Evolutionary conservation across 202 grass and related monocot genomes (phyloP).

Genomic region (Dendrocalamus latiflorus): DNA sequence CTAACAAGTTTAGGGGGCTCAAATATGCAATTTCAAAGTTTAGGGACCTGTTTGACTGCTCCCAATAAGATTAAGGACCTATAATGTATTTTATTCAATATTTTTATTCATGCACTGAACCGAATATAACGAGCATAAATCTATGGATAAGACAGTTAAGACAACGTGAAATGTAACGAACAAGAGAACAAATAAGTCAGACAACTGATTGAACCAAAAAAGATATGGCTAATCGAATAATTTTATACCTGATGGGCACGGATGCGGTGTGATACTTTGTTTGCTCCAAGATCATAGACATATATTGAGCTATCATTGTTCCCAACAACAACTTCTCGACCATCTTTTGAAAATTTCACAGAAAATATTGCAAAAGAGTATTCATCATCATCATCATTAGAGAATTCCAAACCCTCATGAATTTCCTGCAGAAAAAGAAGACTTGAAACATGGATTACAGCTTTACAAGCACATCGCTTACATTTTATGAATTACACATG

Average conservation of each 20-base stretch:
- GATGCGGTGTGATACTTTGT: slow-evolving; percentile 60
- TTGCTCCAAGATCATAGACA: slow-evolving; percentile 86
- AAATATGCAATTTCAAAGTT: too few relatives aligned
- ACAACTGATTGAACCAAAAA: slow-evolving; percentile 7
- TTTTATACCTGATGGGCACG: slow-evolving; percentile 69
- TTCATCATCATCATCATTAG: slow-evolving; percentile 31
- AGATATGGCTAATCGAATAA: not conserved
- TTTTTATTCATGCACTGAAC: not conserved
- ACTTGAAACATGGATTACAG: slow-evolving; percentile 10
- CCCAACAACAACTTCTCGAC: slow-evolving; percentile 76
- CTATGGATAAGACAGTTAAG: not conserved
- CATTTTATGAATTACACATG: not conserved
- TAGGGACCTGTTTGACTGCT: too few relatives aligned
- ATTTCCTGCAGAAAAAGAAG: slow-evolving; percentile 56
- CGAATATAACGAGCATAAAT: not conserved
- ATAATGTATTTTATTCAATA: too few relatives aligned
- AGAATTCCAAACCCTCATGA: slow-evolving; percentile 74
- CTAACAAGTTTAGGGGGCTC: too few relatives aligned
- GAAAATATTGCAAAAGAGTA: slow-evolving; percentile 76
- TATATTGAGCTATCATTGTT: slow-evolving; percentile 68
- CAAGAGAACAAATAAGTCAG: not conserved
- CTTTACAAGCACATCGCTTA: not conserved
- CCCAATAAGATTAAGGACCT: too few relatives aligned
- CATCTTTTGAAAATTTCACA: slow-evolving; percentile 87
- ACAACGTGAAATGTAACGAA: not conserved